phyloP scores from a whole-genome alignment of 257 asterid species.

The Ballota nigra region DNA sequence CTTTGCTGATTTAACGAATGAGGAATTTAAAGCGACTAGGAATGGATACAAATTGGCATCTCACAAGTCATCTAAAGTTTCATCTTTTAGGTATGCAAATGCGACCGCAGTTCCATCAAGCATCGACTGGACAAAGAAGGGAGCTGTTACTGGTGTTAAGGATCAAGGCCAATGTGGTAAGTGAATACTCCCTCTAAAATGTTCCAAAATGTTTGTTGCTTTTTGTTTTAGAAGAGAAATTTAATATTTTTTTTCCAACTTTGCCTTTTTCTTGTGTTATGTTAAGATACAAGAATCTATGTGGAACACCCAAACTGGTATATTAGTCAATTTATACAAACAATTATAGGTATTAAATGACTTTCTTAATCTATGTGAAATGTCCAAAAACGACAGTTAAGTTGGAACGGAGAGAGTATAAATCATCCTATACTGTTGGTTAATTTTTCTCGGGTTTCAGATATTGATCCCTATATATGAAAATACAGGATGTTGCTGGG shows the following conservation, averaged over 20 bases:
- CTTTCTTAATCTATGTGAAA: too few relatives aligned
- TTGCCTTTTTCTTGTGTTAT: too few relatives aligned
- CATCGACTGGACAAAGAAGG: slow-evolving; percentile 44
- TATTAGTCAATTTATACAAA: too few relatives aligned
- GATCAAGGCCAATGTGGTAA: slow-evolving; percentile 49
- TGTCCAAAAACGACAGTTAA: too few relatives aligned
- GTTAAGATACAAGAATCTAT: too few relatives aligned
- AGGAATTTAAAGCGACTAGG: slow-evolving; percentile 7
- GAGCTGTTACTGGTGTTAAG: slow-evolving; percentile 49
- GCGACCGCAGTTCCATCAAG: slow-evolving; percentile 36
- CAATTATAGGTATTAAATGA: too few relatives aligned
- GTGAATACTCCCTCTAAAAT: not conserved
- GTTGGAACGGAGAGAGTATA: too few relatives aligned
- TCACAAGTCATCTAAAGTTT: slow-evolving; percentile 7
- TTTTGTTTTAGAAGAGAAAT: too few relatives aligned
- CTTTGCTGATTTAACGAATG: slow-evolving; percentile 19
- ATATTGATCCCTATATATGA: not conserved
- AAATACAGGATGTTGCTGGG: slow-evolving; percentile 2
- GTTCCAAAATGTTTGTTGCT: too few relatives aligned
- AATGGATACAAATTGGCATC: slow-evolving; percentile 24
- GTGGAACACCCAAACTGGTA: too few relatives aligned
- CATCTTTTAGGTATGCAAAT: slow-evolving; percentile 35
- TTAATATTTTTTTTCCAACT: too few relatives aligned
- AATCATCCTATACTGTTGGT: too few relatives aligned
- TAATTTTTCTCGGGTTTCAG: not conserved